Base-by-base conservation (phyloP, 371 early-diverging fungal genomes). In the Blakeslea trispora region DNA sequence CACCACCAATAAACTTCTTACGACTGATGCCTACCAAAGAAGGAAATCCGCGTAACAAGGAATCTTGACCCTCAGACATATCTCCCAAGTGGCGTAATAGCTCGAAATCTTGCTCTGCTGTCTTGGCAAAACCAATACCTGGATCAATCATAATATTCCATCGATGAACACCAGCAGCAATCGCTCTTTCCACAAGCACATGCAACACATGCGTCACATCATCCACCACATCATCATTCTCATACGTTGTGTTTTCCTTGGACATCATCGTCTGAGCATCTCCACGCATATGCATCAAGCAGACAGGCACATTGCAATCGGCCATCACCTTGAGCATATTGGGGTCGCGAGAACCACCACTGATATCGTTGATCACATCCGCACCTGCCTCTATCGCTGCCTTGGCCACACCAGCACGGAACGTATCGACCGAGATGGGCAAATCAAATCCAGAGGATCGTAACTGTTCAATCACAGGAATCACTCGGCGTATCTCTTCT, bases 101-200 rank as follows among this genome's bases (percentile, higher is more conserved):
- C 64, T 91, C 91, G 63, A 94, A 83, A 66, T 90, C 93, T 63
- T 98, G 97, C 0, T 81, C 83, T 15, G 77, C 75, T 3, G 88
- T 87, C 79, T 99, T 99, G 22, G 98, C 95, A 72, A 98, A 99
- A 0, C 98, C 99, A 46, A 99, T 77, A 14, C 99, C 99, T 2
- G 99, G 99, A 64, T 99, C 99, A 8, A 96, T 68, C 57, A 96
- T 90, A 34, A 99, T 91, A 68, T 96, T 97, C 97, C 97, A 99
- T 11, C 97, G 85, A 50, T 82, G 82, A 0, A 98, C 86, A 50
- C 98, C 98, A 2, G 83, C 81, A 9, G 70, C 67, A 22, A 95
- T 74, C 0, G 94, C 94, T 9, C 68, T 71, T 48, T 84, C 64
- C 7, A 96, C 86, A 9, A 83, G 69, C 19, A 65, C 65, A n/a